Conservation (phyloP, 257 asterid species). For the Capsicum baccatum region DNA sequence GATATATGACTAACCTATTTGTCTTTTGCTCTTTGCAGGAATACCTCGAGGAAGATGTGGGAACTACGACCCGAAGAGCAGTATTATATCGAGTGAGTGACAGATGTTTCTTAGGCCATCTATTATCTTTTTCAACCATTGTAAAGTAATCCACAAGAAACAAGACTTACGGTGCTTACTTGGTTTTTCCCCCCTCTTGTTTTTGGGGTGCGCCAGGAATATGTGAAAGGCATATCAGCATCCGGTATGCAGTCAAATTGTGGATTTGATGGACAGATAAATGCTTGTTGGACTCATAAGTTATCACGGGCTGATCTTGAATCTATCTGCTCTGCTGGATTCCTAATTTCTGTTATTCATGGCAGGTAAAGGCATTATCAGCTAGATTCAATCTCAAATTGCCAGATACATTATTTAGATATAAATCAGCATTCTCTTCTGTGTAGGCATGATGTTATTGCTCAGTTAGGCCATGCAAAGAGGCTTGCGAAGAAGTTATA, state of each 20-base stretch:
- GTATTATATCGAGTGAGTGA: conserved; percentile 80
- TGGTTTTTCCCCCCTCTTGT: not conserved
- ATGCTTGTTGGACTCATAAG: conserved; percentile 97
- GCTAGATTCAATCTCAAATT: not conserved
- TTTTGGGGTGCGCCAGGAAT: conserved; percentile 62
- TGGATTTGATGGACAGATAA: conserved; percentile 94
- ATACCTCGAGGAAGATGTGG: conserved; percentile 89
- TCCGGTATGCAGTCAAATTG: conserved; percentile 88
- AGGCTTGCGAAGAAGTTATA: conserved; percentile 76
- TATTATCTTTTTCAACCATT: not conserved
- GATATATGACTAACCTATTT: conserved; percentile 21
- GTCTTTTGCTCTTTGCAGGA: conserved; percentile 53
- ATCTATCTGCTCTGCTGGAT: conserved; percentile 66
- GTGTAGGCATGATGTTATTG: conserved; percentile 83
- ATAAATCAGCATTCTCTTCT: conserved; percentile 28
- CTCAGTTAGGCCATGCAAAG: conserved; percentile 90
- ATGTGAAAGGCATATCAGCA: conserved; percentile 81
- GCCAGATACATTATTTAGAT: not conserved
- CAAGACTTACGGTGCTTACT: not conserved
- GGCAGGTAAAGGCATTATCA: conserved; percentile 68
- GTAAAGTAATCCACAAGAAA: not conserved
- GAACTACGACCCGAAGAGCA: conserved; percentile 74
- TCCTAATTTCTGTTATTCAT: conserved; percentile 86
- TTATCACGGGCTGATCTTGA: conserved; percentile 67
- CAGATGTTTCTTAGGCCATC: not conserved